phyloP scores from a whole-genome alignment of 495 filamentous ascomycete genomes.

The Podospora pseudoanserina region DNA sequence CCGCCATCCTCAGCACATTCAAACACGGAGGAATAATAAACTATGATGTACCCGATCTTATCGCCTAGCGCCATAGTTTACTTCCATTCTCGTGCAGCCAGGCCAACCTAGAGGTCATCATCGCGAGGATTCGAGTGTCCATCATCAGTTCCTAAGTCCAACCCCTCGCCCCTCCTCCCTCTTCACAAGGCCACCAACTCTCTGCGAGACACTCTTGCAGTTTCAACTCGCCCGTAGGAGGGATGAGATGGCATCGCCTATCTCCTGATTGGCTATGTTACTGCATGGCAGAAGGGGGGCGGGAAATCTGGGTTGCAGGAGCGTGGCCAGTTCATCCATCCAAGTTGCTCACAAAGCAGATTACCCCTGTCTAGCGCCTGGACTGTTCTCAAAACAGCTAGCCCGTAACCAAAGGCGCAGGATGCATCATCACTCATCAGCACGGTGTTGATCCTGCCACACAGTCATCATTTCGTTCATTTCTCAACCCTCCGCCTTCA shows the following conservation, averaged over 20 bases:
- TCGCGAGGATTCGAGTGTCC: background rate
- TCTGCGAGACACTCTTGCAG: conserved; percentile 24
- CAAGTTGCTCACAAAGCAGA: conserved; percentile 25
- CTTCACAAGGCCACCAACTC: conserved; percentile 14
- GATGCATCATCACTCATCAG: conserved; percentile 23
- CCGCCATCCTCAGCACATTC: background rate
- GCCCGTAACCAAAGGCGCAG: conserved; percentile 23
- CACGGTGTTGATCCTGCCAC: conserved; percentile 22
- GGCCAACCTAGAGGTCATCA: background rate
- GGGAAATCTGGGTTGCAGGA: conserved; percentile 19
- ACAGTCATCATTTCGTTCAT: background rate
- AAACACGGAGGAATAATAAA: background rate
- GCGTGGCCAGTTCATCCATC: conserved; percentile 30
- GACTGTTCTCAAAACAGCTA: conserved; percentile 20
- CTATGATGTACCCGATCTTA: background rate
- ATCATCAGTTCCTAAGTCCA: background rate
- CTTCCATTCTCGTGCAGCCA: background rate
- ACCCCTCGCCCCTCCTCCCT: conserved; percentile 10
- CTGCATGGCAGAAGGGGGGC: conserved; percentile 30
- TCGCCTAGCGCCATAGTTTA: background rate
- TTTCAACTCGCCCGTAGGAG: conserved; percentile 30
- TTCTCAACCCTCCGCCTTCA: conserved; percentile 4
- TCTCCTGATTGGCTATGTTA: conserved; percentile 30
- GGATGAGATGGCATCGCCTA: conserved; percentile 20
- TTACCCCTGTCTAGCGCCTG: conserved; percentile 30